Base-by-base conservation (phyloP, 208 protist genomes). In the Leishmania guyanensis region DNA sequence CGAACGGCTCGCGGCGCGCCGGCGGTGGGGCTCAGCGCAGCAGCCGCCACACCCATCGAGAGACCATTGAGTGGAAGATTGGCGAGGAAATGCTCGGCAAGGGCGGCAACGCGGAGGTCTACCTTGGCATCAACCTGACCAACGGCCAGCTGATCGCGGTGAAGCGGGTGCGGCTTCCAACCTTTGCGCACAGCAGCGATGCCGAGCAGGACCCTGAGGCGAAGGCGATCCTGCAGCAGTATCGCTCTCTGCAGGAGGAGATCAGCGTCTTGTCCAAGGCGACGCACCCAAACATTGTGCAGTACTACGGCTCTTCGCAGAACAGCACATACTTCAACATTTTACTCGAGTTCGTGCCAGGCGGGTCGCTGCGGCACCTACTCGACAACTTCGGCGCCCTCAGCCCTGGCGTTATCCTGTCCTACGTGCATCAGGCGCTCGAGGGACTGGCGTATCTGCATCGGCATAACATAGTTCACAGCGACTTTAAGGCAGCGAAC, bases 51-150 rank as follows among this genome's bases (percentile, higher is more conserved):
- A 64, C 79, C 26, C 86, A 84, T 72, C 92, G 91, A 20, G 90
- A 95, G 78, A 95, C 92, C 39, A 97, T 98, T 80, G 93, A 98
- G 81, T 98, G 93, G 92, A 97, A 97, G 86, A 96, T 97, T 75
- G 92, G 95, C 26, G 92, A 96, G 81, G 93, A 97, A 77, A 92
- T 97, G 89, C 87, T 98, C 64, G 95, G 95, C 50, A 96, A 96
- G 79, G 95, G 95, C 79, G 95, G 95, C 53, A 97, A 96, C 73
- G 93, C 93, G 39, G 90, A 97, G 83, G 95, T 98, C 64, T 97
- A 89, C 84, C 89, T 98, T 46, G 95, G 95, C 46, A 97, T 98
- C 70, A 98, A 98, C 86, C 80, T 97, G 17, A 97, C 93, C 0
- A 97, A 97, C 75, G 93, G 93, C 16, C 91, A 94, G 88, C 93